Percentiles rank a stretch among this genome's conserved stretches.
Conservation (phyloP, 1,284 basidiomycete genomes). For the Marasmius fiardii region DNA sequence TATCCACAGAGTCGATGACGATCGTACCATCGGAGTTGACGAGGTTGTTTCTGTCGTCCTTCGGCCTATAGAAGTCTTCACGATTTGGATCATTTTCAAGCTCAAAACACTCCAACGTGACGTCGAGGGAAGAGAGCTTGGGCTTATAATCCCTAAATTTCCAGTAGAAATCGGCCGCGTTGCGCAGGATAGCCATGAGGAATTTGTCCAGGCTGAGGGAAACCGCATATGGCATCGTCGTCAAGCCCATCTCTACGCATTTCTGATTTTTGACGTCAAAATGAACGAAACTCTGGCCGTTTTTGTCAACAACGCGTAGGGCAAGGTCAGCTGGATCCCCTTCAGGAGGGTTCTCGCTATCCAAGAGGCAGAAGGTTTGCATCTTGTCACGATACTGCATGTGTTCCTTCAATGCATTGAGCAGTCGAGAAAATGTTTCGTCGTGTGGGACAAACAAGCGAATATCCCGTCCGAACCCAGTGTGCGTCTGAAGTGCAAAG, state of each 20-base stretch:
- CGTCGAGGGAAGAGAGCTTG: neutral
- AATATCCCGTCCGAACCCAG: neutral
- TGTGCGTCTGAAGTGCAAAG: neutral
- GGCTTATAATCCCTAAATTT: neutral
- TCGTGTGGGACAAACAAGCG: neutral
- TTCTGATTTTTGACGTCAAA: neutral
- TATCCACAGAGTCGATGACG: slow-evolving; percentile 15
- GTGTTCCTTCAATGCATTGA: neutral
- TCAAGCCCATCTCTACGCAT: slow-evolving; percentile 1
- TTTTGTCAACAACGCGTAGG: neutral
- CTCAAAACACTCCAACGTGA: neutral
- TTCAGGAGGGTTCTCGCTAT: neutral
- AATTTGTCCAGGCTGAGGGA: neutral
- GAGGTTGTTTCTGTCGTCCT: neutral
- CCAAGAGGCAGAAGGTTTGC: neutral
- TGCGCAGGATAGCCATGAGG: neutral
- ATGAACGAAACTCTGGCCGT: neutral
- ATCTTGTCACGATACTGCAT: neutral
- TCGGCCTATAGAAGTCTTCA: neutral
- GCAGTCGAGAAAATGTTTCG: neutral
- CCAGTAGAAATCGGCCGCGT: slow-evolving; percentile 9
- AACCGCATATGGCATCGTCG: neutral
- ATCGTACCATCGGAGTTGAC: neutral
- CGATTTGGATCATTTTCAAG: neutral
- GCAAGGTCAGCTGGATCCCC: neutral